Base-by-base conservation (phyloP, 2,329 filamentous ascomycete genomes). In the Emmonsiellopsis sp. region DNA sequence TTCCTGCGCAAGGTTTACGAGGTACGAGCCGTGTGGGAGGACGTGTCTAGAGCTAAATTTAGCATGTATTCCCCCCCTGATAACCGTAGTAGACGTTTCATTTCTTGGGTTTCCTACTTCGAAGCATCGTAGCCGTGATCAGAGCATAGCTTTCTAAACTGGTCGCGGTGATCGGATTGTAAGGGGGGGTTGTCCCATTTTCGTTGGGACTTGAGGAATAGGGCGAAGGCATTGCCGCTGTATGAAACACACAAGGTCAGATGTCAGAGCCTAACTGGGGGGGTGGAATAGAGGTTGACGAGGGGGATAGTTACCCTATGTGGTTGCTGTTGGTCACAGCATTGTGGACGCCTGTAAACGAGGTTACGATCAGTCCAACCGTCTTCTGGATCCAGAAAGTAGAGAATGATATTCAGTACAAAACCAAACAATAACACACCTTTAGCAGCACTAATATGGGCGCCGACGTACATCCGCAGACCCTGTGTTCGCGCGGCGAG, bases 151-250 rank as follows among this genome's bases (percentile, higher is more conserved):
- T 77, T 76, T 53, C 80, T 80, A 72, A 97, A 98, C 40, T 82
- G 78, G 42, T 82, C 77, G 49, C 80, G 77, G 51, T 85, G 81
- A 31, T 86, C 83, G 40, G 82, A 71, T 31, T 85, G 77, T 4
- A 98, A 77, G 0, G 87, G 81, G 7, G 91, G 88, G 63, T 86
- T 94, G 32, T 81, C 78, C 93, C 93, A 98, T 74, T 95, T 97
- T 53, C 91, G 84, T 69, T 98, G 93, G 0, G 88, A 95, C 68
- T 97, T 97, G 61, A 98, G 79, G 73, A 98, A 98, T 17, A 97
- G 77, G 3, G 93, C 93, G 62, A 97, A 95, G 8, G 91, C 83
- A 67, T 97, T 98, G 57, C 87, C 91, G 51, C 91, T 78, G 49
- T 57, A 64, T 42, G 74, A 61, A 47, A 33, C 14, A 48, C 33